Percentiles rank a stretch among this genome's conserved stretches.
These are phyloP conservation scores for Globisporangium barbulae DNA, from an alignment of 352 stramenopile species.

Conservation along the genomic window DNA sequence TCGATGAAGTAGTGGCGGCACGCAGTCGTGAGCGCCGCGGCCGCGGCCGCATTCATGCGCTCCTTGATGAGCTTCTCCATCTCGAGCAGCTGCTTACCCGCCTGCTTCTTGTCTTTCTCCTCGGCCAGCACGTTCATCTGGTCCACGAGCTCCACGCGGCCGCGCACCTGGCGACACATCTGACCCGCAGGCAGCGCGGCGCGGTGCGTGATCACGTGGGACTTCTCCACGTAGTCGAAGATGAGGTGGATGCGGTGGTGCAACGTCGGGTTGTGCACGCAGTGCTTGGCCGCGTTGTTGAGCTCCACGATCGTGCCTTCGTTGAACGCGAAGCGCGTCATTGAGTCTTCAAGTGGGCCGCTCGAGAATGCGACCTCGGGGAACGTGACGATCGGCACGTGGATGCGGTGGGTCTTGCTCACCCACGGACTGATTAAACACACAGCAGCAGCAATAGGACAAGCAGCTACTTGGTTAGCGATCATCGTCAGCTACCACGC, in stretches of 20 bases:
- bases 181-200: conserved; percentile 33
- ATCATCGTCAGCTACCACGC: background rate
- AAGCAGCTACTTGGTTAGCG: background rate
- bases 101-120: conserved; percentile 22
- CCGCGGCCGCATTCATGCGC: conserved; percentile 18
- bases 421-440: conserved; percentile 71
- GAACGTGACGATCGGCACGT: conserved; percentile 91
- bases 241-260: conserved; percentile 95
- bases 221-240: conserved; percentile 93
- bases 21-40: conserved; percentile 23
- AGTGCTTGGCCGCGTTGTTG: conserved; percentile 96
- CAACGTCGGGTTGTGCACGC: conserved; percentile 82
- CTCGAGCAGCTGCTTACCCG: conserved; percentile 24
- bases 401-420: conserved; percentile 89
- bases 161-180: conserved; percentile 49
- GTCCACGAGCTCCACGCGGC: conserved; percentile 44
- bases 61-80: conserved; percentile 28
- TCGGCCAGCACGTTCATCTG: conserved; percentile 23
- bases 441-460: background rate
- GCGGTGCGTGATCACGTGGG: conserved; percentile 19
- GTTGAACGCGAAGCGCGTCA: conserved; percentile 80
- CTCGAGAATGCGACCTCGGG: conserved; percentile 53
- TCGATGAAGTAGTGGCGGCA: conserved; percentile 62
- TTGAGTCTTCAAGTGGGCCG: conserved; percentile 49
- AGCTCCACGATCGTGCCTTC: conserved; percentile 95